Evolutionary conservation across 495 filamentous ascomycete genomes (phyloP), one percentile per base, ranked within the genome.

Genomic region (Xylaria longipes): DNA sequence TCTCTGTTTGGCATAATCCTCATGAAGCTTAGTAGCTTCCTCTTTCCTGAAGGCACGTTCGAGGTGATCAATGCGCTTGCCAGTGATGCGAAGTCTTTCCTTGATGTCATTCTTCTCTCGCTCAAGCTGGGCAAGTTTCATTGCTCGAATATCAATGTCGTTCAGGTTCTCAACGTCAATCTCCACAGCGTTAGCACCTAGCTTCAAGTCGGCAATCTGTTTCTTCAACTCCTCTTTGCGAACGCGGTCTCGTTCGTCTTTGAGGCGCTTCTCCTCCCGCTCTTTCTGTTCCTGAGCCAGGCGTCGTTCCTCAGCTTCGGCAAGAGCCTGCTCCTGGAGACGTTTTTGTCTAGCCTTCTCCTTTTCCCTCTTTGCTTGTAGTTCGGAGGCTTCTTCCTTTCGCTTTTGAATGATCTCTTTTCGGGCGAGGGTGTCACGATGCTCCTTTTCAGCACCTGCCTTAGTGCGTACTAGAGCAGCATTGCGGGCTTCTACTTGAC

Each of bases 31-130:
- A 88, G 97, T 97, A 75, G 92, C 81, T 80, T 99, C 96, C 81
- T 98, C 97, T 74, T 93, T 92, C 75, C 97, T 89, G 87, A 96
- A 95, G 31, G 96, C 97, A 83, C 96, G 93, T 86, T 99, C 96
- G 75, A 99, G 86, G 83, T 99, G 96, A 81, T 99, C 96, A 78
- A 98, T 94, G 72, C 96, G 91, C 88, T 97, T 98, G 79, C 92
- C 92, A 61, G 95, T 97, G 72, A 95, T 88, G 72, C 94, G 91
- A 56, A 98, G 87, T 77, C 92, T 94, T 81, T 98, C 95, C 56
- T 91, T 89, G 74, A 97, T 89, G 76, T 89, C 94, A 77, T 95
- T 97, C 90, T 98, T 99, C 85, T 99, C 97, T 71, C 95, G 94
- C 83, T 98, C 96, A 20, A 99, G 89, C 79, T 97, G 94, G 52